phyloP scores from a whole-genome alignment of 2,329 filamentous ascomycete species.

The Exophiala calicioides region DNA sequence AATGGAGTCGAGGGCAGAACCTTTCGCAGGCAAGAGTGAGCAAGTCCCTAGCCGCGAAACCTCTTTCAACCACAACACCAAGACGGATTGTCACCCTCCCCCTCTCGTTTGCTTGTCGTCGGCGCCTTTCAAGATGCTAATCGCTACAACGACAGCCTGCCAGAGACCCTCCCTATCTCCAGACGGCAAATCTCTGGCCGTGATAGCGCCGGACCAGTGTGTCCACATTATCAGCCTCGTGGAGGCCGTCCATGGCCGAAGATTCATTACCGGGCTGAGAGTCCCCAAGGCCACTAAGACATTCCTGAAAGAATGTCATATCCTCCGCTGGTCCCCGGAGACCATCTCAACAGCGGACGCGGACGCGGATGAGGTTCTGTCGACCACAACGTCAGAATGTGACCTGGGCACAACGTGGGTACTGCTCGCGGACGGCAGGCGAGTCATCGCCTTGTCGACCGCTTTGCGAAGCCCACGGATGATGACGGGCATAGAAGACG shows the following conservation, averaged over 20 bases:
- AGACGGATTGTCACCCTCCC: too few species aligned
- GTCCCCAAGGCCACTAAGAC: conserved; percentile 3
- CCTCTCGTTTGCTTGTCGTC: too few species aligned
- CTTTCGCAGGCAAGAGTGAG: too few species aligned
- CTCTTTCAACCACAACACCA: too few species aligned
- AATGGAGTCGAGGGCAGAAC: too few species aligned
- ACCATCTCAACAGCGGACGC: background rate
- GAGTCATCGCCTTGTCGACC: conserved; percentile 24
- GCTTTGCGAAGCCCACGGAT: conserved; percentile 8
- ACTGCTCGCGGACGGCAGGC: conserved; percentile 20
- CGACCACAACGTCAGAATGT: conserved; percentile 16
- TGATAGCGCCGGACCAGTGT: conserved; percentile 16
- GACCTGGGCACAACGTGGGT: conserved; percentile 18
- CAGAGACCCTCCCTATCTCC: conserved; percentile 23
- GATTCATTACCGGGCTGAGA: conserved; percentile 15
- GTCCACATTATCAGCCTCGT: conserved; percentile 19
- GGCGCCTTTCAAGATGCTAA: too few species aligned
- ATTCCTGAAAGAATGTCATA: conserved; percentile 15
- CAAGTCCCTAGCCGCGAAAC: too few species aligned
- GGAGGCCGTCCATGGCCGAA: conserved; percentile 12
- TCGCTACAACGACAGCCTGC: conserved; percentile 12
- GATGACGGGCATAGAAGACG: conserved; percentile 5
- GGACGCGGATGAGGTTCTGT: conserved; percentile 2
- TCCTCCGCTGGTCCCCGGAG: conserved; percentile 27
- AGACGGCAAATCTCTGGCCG: conserved; percentile 20